phyloP scores from a whole-genome alignment of 352 stramenopile genomes.

The Phytophthora uliginosa region DNA sequence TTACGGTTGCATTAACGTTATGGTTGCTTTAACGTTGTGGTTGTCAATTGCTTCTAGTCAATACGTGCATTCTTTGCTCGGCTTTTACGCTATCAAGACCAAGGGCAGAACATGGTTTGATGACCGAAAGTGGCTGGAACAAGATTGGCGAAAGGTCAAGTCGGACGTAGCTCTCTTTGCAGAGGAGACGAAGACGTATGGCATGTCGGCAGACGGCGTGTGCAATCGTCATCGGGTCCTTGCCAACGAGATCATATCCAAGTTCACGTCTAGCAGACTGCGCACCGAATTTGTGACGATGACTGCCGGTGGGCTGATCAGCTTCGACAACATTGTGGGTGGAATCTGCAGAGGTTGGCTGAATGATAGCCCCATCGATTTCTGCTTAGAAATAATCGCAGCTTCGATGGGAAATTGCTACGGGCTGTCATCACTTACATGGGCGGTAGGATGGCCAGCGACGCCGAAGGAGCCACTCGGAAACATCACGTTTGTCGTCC shows the following conservation, averaged over 20 bases:
- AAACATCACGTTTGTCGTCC: constrained; percentile 3
- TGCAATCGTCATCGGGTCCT: neutral
- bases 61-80: neutral
- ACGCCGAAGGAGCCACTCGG: neutral
- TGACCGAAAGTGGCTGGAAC: constrained; percentile 15
- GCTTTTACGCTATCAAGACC: neutral
- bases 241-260: constrained; percentile 11
- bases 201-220: neutral
- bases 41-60: neutral
- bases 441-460: constrained; percentile 1
- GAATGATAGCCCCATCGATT: constrained; percentile 17
- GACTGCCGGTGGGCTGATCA: neutral
- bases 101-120: constrained; percentile 1
- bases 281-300: constrained; percentile 1
- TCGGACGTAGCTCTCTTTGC: constrained; percentile 4
- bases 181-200: neutral
- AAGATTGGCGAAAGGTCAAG: constrained; percentile 6
- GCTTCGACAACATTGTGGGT: constrained; percentile 19
- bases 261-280: constrained; percentile 8
- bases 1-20: constrained; percentile 4
- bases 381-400: constrained; percentile 8
- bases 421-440: neutral
- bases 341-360: constrained; percentile 4
- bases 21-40: neutral
- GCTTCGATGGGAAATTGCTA: neutral